A percentile compares a stretch with the other conserved stretches of the same genome.
Evolutionary conservation across 441 rosid genomes (phyloP).

Genomic region (Pelargonium cotyledonis): DNA sequence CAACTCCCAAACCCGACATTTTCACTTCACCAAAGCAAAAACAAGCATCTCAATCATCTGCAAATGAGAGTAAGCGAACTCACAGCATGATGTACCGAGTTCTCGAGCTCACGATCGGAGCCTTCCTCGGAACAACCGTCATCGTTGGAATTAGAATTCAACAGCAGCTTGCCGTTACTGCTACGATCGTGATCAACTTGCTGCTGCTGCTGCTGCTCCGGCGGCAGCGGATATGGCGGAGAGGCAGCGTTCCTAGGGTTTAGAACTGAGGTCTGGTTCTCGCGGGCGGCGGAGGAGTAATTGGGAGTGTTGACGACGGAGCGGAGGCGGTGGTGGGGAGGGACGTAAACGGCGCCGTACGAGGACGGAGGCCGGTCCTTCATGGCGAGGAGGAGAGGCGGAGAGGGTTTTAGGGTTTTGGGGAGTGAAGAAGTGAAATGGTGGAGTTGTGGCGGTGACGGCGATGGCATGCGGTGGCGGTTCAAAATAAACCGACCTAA

Average conservation of each 20-base stretch:
- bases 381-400: slow-evolving; percentile 31
- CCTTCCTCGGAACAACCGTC: slow-evolving; percentile 35
- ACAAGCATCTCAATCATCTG: not conserved
- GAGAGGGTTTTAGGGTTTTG: slow-evolving; percentile 27
- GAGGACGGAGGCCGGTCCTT: slow-evolving; percentile 68
- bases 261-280: slow-evolving; percentile 23
- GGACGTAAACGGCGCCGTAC: slow-evolving; percentile 53
- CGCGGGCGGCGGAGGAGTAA: slow-evolving; percentile 26
- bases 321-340: slow-evolving; percentile 75
- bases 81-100: slow-evolving; percentile 25
- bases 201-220: slow-evolving; percentile 13
- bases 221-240: slow-evolving; percentile 17
- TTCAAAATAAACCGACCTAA: too few relatives aligned
- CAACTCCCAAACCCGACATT: not conserved
- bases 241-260: slow-evolving; percentile 21
- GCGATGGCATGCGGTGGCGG: not conserved
- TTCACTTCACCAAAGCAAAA: not conserved
- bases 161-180: slow-evolving; percentile 8
- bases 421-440: slow-evolving; percentile 9
- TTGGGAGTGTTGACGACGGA: slow-evolving; percentile 34
- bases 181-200: not conserved
- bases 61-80: not conserved
- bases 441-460: slow-evolving; percentile 11
- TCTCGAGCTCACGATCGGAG: slow-evolving; percentile 35
- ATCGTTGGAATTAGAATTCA: slow-evolving; percentile 23